Conservation (phyloP, 2,329 filamentous ascomycete genomes). For the Phyllachora maydis region DNA sequence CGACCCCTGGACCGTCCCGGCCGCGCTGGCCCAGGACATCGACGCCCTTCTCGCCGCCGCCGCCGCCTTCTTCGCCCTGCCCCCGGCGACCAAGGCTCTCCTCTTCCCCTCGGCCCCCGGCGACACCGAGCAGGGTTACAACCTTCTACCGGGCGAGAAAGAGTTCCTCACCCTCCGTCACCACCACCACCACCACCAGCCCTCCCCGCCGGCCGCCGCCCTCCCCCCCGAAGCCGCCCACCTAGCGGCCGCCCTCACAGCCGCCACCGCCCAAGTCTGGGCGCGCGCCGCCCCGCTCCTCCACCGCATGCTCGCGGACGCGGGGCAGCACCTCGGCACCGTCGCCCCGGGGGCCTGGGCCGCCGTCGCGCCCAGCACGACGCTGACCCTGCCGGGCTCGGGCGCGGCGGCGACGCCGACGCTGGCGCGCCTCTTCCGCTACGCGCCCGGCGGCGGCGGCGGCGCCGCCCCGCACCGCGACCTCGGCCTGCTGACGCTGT, state of each 20-base stretch:
- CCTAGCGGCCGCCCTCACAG: background rate
- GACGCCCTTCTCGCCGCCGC: constrained; percentile 2
- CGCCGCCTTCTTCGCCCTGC: constrained; percentile 4
- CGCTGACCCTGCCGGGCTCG: constrained; percentile 1
- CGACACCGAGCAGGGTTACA: constrained; percentile 6
- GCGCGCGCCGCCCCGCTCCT: constrained; percentile 5
- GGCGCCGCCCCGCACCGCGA: constrained; percentile 7
- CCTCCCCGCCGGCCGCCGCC: background rate
- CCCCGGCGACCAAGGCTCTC: constrained; percentile 2
- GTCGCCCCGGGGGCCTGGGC: constrained; percentile 4
- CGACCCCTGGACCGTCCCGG: constrained; percentile 3
- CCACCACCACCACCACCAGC: constrained; percentile 2
- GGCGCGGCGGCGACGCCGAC: constrained; percentile 3
- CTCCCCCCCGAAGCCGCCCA: too few species aligned
- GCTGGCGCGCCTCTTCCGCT: constrained; percentile 7
- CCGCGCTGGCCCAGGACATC: constrained; percentile 2
- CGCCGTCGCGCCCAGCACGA: constrained; percentile 3
- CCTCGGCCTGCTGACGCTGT: constrained; percentile 6
- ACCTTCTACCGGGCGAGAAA: constrained; percentile 5
- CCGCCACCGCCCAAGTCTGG: constrained; percentile 2
- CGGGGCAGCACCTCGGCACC: constrained; percentile 3
- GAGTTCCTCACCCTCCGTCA: constrained; percentile 6
- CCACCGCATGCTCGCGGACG: constrained; percentile 6
- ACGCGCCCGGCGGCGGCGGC: constrained; percentile 5
- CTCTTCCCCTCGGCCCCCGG: constrained; percentile 2